Evolutionary conservation across 148 eudicot genomes (phyloP), one percentile per base, ranked within the genome.

Genomic region (Rhododendron vialii): DNA sequence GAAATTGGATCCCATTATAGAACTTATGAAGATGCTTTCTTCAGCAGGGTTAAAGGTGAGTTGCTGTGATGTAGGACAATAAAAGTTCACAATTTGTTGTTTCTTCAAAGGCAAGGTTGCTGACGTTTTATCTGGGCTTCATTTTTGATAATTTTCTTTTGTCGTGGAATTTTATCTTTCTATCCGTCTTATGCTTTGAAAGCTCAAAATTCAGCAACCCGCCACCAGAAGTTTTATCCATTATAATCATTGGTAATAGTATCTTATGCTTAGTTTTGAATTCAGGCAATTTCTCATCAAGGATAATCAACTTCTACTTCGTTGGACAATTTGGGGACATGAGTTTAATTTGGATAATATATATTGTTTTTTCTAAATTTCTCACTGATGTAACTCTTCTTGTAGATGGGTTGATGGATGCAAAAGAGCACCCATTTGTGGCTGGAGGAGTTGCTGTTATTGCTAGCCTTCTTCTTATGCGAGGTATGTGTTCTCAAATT

Each of bases 401-500:
- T 84, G 41, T 81, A 95, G 98, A 89, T 89, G 95, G 90, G 81
- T 59, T 93, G 85, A 84, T 61, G 50, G 77, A 59, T 85, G 93
- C 91, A 79, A 89, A 87, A 88, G 94, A 96, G 82, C 91, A 96
- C 87, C 95, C 98, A 76, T 88, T 89, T 69, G 47, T 88, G 83
- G 88, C 92, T 18, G 91, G 86, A 6, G 98, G 96, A 80, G 84
- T 94, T 75, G 93, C 92, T 89, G 86, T 94, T 86, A 86, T 95
- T 35, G 86, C 94, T 84, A 87, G 88, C 81, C 90, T 95, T 85
- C 90, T 94, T 85, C 90, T 96, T 57, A 30, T 93, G 89, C 91
- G 91, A 65, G 96, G 99, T 96, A 87, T 55, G 83, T 2, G 24
- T 67, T 67, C 73, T 67, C 74, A 67, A 67, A 67, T 67, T 67